Evolutionary conservation across 2,329 filamentous ascomycete genomes (phyloP).

Genomic region (Colletotrichum salicis): DNA sequence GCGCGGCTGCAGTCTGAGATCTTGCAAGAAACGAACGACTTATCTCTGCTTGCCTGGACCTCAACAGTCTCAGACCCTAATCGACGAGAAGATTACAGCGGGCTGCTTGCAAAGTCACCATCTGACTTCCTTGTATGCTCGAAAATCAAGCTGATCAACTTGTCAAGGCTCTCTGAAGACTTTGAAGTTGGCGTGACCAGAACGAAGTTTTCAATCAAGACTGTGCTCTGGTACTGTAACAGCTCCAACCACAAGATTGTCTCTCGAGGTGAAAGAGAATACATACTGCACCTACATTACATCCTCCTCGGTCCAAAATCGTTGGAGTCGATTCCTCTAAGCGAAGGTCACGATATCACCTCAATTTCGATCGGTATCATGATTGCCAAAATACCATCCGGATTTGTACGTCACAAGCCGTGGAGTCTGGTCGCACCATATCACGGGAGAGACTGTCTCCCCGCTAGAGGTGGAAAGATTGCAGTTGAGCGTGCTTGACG

Average conservation of each 20-base stretch:
- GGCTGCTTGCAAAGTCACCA: not conserved
- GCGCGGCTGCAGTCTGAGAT: constrained; percentile 35
- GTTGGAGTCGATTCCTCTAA: too few relatives aligned
- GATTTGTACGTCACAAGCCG: not conserved
- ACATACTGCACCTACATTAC: not conserved
- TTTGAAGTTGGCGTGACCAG: not conserved
- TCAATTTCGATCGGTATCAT: not conserved
- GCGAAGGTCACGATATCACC: too few relatives aligned
- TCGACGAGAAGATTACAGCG: not conserved
- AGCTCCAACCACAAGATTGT: too few relatives aligned
- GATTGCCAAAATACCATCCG: not conserved
- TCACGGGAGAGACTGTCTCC: too few relatives aligned
- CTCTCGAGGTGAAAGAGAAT: not conserved
- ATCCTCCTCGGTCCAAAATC: not conserved
- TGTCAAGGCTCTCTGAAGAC: not conserved
- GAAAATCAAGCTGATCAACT: not conserved
- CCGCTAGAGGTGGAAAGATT: too few relatives aligned
- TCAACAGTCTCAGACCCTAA: not conserved
- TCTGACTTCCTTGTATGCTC: not conserved
- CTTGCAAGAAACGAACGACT: constrained; percentile 6
- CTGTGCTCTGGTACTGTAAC: not conserved
- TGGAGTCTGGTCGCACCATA: not conserved
- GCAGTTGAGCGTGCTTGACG: too few relatives aligned
- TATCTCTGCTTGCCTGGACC: constrained; percentile 17
- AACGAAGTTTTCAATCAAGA: not conserved